Percentiles rank a stretch among this genome's conserved stretches.
phyloP scores from a whole-genome alignment of 108 stramenopile species.

The Aurantiochytrium sp. region DNA sequence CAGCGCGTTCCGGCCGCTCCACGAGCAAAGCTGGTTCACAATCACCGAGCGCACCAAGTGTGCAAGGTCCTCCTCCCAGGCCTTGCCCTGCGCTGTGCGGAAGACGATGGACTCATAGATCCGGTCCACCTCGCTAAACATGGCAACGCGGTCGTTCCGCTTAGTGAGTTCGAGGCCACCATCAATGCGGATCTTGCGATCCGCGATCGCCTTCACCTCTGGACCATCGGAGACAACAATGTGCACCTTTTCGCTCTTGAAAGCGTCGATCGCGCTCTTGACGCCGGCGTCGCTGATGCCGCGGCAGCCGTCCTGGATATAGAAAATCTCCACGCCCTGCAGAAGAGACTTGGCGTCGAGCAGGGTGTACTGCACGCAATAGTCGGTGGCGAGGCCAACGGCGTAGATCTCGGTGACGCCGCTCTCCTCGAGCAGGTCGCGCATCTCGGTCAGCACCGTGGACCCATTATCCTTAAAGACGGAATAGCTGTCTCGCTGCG shows the following conservation, averaged over 20 bases:
- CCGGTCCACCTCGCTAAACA: neutral
- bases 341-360: neutral
- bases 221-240: neutral
- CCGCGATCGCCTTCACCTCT: neutral
- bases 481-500: conserved; percentile 25
- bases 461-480: conserved; percentile 34
- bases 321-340: neutral
- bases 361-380: conserved; percentile 34
- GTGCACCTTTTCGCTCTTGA: neutral
- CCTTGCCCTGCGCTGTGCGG: neutral
- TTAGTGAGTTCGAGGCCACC: neutral
- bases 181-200: neutral
- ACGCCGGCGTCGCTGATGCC: neutral
- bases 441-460: conserved; percentile 19
- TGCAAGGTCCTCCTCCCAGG: neutral
- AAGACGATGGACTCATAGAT: neutral
- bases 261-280: neutral
- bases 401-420: conserved; percentile 30
- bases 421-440: neutral
- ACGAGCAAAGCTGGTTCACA: conserved; percentile 1
- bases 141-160: neutral
- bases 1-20: neutral
- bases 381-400: conserved; percentile 31
- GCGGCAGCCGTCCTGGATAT: conserved; percentile 27
- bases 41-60: neutral